A percentile compares a stretch with the other conserved stretches of the same genome.
Evolutionary conservation across 2,329 filamentous ascomycete species (phyloP).

Genomic region (Colletotrichum sp.): DNA sequence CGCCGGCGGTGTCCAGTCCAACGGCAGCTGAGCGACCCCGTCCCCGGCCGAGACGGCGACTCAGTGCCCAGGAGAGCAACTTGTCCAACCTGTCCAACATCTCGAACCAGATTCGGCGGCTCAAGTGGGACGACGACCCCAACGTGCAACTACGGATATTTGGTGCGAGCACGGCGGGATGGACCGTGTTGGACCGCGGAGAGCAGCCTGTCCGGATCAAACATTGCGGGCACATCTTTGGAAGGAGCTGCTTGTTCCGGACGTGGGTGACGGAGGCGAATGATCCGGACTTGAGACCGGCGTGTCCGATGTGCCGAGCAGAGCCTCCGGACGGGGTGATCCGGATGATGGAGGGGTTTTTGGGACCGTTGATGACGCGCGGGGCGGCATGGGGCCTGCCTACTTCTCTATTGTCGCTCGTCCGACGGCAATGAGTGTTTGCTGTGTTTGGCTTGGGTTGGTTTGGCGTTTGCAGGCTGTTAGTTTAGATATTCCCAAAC

Average conservation of each 20-base stretch:
- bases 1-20: not conserved
- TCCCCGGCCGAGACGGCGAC: not conserved
- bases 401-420: not conserved
- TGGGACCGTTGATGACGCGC: not conserved
- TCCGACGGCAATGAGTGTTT: not conserved
- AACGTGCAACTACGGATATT: not conserved
- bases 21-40: not conserved
- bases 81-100: not conserved
- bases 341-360: not conserved
- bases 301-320: not conserved
- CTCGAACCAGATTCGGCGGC: not conserved
- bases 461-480: not conserved
- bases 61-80: not conserved
- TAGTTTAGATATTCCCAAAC: not conserved
- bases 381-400: not conserved
- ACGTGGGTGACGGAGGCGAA: not conserved
- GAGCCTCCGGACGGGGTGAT: not conserved
- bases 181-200: not conserved
- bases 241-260: slow-evolving; percentile 6
- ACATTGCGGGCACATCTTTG: not conserved
- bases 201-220: slow-evolving; percentile 8
- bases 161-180: not conserved
- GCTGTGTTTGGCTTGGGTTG: not conserved
- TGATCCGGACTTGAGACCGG: not conserved
- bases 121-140: not conserved